phyloP scores from a whole-genome alignment of 169 alveolate genomes.

The Plasmodium yoelii region DNA sequence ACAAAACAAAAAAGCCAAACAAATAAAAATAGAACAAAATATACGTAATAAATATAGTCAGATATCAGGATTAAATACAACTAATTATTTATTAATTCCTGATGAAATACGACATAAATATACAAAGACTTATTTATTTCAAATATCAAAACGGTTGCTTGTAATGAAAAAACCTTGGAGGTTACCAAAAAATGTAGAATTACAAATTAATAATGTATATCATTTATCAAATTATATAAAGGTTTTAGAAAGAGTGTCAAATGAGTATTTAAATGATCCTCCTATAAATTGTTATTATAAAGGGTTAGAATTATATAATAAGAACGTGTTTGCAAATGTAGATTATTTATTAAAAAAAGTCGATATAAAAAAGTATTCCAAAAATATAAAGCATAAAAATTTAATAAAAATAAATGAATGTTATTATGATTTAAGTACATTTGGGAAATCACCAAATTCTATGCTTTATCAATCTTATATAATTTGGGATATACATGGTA shows the following conservation, averaged over 20 bases:
- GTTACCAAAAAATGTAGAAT: conserved; percentile 82
- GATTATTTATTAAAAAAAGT: conserved; percentile 75
- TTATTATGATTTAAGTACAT: conserved; percentile 81
- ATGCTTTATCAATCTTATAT: conserved; percentile 83
- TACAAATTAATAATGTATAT: conserved; percentile 82
- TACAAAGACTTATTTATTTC: conserved; percentile 71
- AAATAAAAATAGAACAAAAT: conserved; percentile 7
- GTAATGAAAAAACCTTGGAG: conserved; percentile 88
- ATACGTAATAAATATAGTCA: conserved; percentile 11
- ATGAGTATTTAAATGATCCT: conserved; percentile 76
- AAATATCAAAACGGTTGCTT: conserved; percentile 78
- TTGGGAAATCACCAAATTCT: conserved; percentile 77
- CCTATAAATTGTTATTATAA: conserved; percentile 64
- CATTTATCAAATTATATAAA: conserved; percentile 80
- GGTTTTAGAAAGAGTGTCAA: conserved; percentile 80
- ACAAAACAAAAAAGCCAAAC: neutral
- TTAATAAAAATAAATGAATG: conserved; percentile 77
- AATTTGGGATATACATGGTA: conserved; percentile 80
- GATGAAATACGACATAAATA: conserved; percentile 76
- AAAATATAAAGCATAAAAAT: conserved; percentile 32
- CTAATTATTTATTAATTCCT: conserved; percentile 64
- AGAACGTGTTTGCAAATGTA: conserved; percentile 77
- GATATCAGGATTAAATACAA: conserved; percentile 47
- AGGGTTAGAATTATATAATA: conserved; percentile 70
- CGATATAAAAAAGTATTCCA: conserved; percentile 48